Conservation (phyloP, 495 filamentous ascomycete species). For the Aspergillus kassunensis region DNA sequence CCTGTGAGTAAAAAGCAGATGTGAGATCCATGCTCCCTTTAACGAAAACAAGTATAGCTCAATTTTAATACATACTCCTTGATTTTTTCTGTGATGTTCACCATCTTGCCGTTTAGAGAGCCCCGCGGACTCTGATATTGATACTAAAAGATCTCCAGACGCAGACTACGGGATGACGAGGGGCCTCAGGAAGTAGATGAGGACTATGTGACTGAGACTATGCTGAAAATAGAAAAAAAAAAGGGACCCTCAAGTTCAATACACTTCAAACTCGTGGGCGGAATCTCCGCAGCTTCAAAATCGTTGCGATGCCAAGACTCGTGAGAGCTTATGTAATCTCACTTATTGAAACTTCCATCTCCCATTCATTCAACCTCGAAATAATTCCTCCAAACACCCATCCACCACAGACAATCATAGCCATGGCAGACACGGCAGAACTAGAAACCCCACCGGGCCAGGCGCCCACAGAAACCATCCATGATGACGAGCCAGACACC, state of each 20-base stretch:
- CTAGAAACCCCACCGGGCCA: conserved; percentile 14
- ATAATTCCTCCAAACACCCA: background rate
- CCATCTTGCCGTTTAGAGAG: conserved; percentile 67
- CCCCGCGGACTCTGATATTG: conserved; percentile 24
- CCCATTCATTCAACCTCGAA: background rate
- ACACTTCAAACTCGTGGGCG: background rate
- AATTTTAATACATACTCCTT: conserved; percentile 68
- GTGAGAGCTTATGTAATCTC: conserved; percentile 24
- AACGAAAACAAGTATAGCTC: no score
- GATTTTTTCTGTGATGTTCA: conserved; percentile 99
- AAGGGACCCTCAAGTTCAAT: background rate
- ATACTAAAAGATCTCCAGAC: background rate
- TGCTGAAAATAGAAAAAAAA: background rate
- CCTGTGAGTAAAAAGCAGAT: conserved; percentile 45
- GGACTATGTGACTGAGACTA: background rate
- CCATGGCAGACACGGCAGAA: conserved; percentile 33
- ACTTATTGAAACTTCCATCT: conserved; percentile 2
- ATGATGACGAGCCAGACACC: background rate
- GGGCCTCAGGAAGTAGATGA: background rate
- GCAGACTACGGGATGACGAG: background rate
- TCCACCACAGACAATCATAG: background rate
- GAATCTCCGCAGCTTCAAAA: conserved; percentile 16
- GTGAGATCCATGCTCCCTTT: conserved; percentile 8
- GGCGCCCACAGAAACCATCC: conserved; percentile 5
- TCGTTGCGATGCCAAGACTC: conserved; percentile 24